Percentiles rank a stretch among this genome's conserved stretches.
These are phyloP conservation scores for Cytospora piceicola DNA, from an alignment of 2,329 filamentous ascomycete species.

Conservation along the genomic window DNA sequence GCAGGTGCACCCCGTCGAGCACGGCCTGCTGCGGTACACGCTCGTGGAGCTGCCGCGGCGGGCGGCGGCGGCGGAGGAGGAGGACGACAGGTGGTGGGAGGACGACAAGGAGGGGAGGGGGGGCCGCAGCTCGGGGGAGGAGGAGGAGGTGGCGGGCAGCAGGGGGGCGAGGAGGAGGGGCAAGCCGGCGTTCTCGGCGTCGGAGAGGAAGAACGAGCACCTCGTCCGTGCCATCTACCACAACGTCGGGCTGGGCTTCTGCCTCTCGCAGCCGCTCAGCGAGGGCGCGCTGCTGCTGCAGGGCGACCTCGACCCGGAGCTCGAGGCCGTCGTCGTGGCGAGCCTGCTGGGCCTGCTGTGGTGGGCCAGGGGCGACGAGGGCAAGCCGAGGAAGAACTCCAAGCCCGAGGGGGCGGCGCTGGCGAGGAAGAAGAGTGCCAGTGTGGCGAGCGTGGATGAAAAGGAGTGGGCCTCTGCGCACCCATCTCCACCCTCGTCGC, in stretches of 20 bases:
- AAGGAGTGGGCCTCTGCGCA: background rate
- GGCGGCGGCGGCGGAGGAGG: too few relatives aligned
- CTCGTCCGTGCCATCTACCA: conserved; percentile 29
- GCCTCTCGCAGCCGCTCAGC: conserved; percentile 26
- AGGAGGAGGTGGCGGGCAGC: background rate
- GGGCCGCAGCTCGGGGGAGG: background rate
- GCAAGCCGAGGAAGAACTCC: conserved; percentile 22
- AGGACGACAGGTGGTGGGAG: conserved; percentile 18
- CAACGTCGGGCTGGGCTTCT: conserved; percentile 30
- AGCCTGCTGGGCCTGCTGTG: conserved; percentile 29
- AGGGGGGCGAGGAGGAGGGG: background rate
- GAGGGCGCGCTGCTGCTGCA: conserved; percentile 28
- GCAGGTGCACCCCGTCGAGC: conserved; percentile 30
- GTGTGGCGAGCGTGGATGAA: background rate
- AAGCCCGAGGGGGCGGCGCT: conserved; percentile 10
- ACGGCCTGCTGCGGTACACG: conserved; percentile 28
- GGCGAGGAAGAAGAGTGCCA: conserved; percentile 11
- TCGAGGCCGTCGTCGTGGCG: conserved; percentile 27
- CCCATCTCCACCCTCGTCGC: background rate
- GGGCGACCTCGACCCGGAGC: conserved; percentile 17
- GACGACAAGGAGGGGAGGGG: background rate
- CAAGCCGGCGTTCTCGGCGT: conserved; percentile 13
- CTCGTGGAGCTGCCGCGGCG: conserved; percentile 22
- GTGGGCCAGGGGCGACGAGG: conserved; percentile 19
- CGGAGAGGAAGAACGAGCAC: conserved; percentile 5